phyloP scores from a whole-genome alignment of 225 moss, liverwort and hornwort genomes.

The Sphagnum contortum region DNA sequence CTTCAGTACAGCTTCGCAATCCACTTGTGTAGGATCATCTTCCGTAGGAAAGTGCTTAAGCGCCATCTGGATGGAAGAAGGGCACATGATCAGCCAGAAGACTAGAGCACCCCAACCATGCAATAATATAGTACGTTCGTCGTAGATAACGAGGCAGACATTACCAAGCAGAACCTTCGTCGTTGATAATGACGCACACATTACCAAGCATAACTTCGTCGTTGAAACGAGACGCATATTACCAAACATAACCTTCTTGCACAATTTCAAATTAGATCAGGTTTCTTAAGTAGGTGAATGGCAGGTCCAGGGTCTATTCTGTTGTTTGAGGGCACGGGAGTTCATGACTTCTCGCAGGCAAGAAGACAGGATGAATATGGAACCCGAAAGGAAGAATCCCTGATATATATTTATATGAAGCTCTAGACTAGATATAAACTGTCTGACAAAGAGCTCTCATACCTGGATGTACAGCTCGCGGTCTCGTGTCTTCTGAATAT shows the following conservation, averaged over 20 bases:
- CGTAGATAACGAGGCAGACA: too few relatives aligned
- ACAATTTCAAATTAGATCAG: too few relatives aligned
- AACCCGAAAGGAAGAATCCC: background rate
- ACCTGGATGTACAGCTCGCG: conserved; percentile 56
- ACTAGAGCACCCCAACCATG: background rate
- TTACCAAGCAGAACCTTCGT: too few relatives aligned
- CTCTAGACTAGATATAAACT: too few relatives aligned
- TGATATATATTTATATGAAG: too few relatives aligned
- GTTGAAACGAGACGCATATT: background rate
- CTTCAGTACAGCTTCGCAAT: conserved; percentile 31
- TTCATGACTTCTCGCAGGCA: background rate
- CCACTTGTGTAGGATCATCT: conserved; percentile 41
- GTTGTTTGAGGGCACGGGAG: background rate
- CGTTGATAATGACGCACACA: too few relatives aligned
- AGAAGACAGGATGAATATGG: background rate
- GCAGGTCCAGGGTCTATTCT: too few relatives aligned
- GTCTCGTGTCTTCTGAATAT: conserved; percentile 57
- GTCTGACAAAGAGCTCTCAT: background rate
- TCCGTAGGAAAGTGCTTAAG: conserved; percentile 54
- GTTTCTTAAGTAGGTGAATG: too few relatives aligned
- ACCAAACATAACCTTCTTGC: background rate
- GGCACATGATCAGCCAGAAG: background rate
- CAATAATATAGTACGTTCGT: background rate
- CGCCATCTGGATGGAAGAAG: conserved; percentile 30
- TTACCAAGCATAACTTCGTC: too few relatives aligned